Evolutionary conservation across 2,329 filamentous ascomycete genomes (phyloP).

Genomic region (Talaromyces sp.): DNA sequence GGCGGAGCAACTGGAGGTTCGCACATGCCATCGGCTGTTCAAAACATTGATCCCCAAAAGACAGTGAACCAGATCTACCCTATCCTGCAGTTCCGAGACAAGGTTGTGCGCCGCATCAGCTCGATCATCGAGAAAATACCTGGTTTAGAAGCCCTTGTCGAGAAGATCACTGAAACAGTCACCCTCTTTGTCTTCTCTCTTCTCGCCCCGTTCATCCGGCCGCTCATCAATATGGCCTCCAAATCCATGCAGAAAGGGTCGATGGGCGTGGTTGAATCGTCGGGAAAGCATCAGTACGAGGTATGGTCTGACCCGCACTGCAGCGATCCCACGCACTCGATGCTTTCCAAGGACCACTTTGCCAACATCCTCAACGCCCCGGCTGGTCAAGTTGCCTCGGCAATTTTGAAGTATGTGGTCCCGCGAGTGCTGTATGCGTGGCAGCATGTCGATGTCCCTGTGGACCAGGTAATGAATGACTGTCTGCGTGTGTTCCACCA

Average conservation of each 20-base stretch:
- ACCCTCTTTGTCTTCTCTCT: conserved; percentile 89
- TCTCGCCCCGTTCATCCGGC: conserved; percentile 84
- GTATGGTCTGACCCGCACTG: conserved; percentile 72
- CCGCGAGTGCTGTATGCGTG: conserved; percentile 88
- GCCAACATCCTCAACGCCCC: conserved; percentile 73
- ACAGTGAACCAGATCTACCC: conserved; percentile 82
- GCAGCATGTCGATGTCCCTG: conserved; percentile 78
- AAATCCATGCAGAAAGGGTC: conserved; percentile 82
- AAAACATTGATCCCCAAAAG: conserved; percentile 72
- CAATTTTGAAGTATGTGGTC: conserved; percentile 78
- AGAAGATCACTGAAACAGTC: conserved; percentile 88
- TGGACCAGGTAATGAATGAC: conserved; percentile 78
- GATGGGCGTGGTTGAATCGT: conserved; percentile 62
- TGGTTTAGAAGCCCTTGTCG: conserved; percentile 80
- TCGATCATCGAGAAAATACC: conserved; percentile 86
- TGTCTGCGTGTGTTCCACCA: conserved; percentile 84
- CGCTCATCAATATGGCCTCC: conserved; percentile 83
- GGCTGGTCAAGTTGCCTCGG: conserved; percentile 67
- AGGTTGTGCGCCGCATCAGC: conserved; percentile 81
- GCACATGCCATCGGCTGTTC: conserved; percentile 64
- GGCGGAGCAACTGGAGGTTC: conserved; percentile 35
- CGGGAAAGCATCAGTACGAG: conserved; percentile 69
- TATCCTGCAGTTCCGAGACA: conserved; percentile 89
- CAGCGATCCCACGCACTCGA: conserved; percentile 75
- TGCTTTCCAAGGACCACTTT: conserved; percentile 81